phyloP scores from a whole-genome alignment of 805 yeast genomes.

The Tetrapisispora pingtungensis region DNA sequence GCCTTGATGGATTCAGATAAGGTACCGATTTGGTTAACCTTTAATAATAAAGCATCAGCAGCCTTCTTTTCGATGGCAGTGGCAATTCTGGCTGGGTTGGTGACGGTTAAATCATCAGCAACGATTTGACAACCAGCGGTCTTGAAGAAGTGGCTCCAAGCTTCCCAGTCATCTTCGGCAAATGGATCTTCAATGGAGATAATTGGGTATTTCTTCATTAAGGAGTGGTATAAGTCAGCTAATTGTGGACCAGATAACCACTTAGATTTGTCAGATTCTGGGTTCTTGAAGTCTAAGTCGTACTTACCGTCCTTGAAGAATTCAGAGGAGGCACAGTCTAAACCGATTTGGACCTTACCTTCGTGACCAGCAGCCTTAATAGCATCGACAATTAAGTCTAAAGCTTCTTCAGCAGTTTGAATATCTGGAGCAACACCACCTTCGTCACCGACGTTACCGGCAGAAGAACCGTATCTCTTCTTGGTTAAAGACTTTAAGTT shows the following conservation, averaged over 20 bases:
- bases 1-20: constrained; percentile 94
- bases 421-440: constrained; percentile 99
- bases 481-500: constrained; percentile 84
- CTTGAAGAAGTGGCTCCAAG: constrained; percentile 85
- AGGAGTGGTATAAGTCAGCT: constrained; percentile 70
- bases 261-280: constrained; percentile 79
- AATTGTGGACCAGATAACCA: constrained; percentile 86
- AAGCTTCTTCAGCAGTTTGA: constrained; percentile 90
- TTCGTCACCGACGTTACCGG: constrained; percentile 99
- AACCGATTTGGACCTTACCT: constrained; percentile 84
- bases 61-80: constrained; percentile 95
- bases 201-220: constrained; percentile 89
- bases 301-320: constrained; percentile 94
- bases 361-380: constrained; percentile 92
- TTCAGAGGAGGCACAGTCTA: constrained; percentile 96
- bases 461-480: constrained; percentile 93
- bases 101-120: constrained; percentile 97
- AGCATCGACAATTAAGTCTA: constrained; percentile 84
- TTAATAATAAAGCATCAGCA: constrained; percentile 87
- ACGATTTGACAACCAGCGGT: constrained; percentile 79
- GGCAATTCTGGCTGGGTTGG: constrained; percentile 91
- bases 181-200: constrained; percentile 98
- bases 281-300: constrained; percentile 98
- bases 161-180: constrained; percentile 99
- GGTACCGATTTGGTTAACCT: constrained; percentile 98